Percentiles rank a stretch among this genome's conserved stretches.
phyloP scores from a whole-genome alignment of 139 green algal genomes.

The Limnomonas spitsbergensis region DNA sequence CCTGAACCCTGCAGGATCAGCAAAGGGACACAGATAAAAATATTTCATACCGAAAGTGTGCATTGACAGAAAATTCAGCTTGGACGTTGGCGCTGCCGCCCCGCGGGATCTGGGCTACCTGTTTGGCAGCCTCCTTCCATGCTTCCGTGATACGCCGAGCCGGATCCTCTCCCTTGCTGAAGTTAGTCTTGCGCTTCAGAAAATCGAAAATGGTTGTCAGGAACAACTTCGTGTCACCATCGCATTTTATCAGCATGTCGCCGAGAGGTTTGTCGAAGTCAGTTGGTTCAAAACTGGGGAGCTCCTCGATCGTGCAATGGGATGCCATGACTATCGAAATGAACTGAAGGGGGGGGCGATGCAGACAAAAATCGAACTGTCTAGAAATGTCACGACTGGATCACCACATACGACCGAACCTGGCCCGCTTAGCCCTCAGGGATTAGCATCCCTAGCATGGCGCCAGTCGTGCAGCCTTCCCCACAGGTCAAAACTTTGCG shows the following conservation, averaged over 20 bases:
- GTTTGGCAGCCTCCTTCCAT: slow-evolving; percentile 38
- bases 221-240: slow-evolving; percentile 42
- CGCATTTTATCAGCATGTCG: slow-evolving; percentile 29
- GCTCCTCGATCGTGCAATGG: slow-evolving; percentile 45
- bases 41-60: too few relatives aligned
- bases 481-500: too few relatives aligned
- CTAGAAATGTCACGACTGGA: not conserved
- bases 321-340: not conserved
- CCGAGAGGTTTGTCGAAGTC: slow-evolving; percentile 25
- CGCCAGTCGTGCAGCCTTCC: too few relatives aligned
- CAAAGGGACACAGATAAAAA: too few relatives aligned
- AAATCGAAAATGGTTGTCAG: slow-evolving; percentile 54
- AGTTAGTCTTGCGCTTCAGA: slow-evolving; percentile 57
- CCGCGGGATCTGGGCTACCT: too few relatives aligned
- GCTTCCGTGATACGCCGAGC: slow-evolving; percentile 46
- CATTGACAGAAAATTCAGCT: too few relatives aligned
- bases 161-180: slow-evolving; percentile 55
- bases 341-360: not conserved
- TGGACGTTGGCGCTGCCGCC: too few relatives aligned
- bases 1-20: too few relatives aligned
- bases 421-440: too few relatives aligned
- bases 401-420: too few relatives aligned
- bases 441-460: too few relatives aligned
- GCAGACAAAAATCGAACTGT: not conserved
- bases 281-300: slow-evolving; percentile 35